Percentiles rank a stretch among this genome's conserved stretches.
Evolutionary conservation across 2,329 filamentous ascomycete species (phyloP).

Genomic region (Penicillium sclerotigenum): DNA sequence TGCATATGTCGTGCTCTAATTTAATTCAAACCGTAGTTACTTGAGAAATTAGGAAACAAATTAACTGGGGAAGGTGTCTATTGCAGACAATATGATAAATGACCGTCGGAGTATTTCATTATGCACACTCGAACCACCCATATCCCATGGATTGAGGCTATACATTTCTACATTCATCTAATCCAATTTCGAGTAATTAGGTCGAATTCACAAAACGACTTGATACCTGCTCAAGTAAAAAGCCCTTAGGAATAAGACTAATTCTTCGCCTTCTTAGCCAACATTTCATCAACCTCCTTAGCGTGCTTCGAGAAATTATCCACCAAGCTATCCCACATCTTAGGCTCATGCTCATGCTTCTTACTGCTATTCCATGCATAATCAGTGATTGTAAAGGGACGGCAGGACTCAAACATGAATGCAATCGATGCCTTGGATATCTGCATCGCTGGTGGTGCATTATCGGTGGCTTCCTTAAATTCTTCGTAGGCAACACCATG

Average conservation of each 20-base stretch:
- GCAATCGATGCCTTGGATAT: constrained; percentile 36
- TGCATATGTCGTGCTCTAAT: too few relatives aligned
- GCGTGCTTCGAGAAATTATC: constrained; percentile 51
- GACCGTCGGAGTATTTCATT: too few relatives aligned
- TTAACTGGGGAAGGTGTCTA: too few relatives aligned
- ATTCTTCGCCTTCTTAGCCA: constrained; percentile 32
- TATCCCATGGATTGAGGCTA: too few relatives aligned
- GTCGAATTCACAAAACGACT: neutral
- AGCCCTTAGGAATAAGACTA: constrained; percentile 12
- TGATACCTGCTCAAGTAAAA: neutral
- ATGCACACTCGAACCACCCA: too few relatives aligned
- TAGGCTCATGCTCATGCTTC: constrained; percentile 48
- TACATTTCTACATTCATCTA: too few relatives aligned
- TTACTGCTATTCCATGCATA: constrained; percentile 38
- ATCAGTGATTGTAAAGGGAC: constrained; percentile 37
- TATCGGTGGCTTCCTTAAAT: constrained; percentile 32
- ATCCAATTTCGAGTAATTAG: neutral
- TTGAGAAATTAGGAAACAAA: too few relatives aligned
- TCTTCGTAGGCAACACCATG: constrained; percentile 38
- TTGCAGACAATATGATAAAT: too few relatives aligned
- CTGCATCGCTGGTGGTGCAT: constrained; percentile 26
- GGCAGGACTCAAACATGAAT: constrained; percentile 37
- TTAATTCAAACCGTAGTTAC: too few relatives aligned
- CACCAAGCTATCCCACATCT: constrained; percentile 55
- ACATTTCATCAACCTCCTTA: constrained; percentile 47